These are phyloP conservation scores for Starmerella etchellsii DNA, from an alignment of 805 yeast genomes.

Conservation along the genomic window DNA sequence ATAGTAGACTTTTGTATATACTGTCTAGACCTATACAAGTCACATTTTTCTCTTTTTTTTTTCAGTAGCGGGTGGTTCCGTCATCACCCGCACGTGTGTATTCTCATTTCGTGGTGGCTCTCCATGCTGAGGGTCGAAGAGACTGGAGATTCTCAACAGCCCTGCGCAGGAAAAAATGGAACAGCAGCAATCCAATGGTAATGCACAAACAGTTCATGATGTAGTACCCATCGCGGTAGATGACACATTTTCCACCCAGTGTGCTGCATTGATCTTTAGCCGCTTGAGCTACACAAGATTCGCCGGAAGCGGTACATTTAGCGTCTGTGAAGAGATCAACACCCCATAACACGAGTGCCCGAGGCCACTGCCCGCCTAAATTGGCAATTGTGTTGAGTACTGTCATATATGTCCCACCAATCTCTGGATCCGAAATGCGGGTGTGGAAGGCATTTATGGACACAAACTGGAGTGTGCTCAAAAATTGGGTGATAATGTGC, in stretches of 20 bases:
- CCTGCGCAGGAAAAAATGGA: constrained; percentile 49
- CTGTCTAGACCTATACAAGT: neutral
- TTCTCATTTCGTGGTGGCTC: too few species aligned
- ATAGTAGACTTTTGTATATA: constrained; percentile 1
- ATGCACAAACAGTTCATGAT: constrained; percentile 65
- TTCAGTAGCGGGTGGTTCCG: neutral
- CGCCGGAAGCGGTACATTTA: constrained; percentile 33
- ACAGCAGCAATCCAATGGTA: constrained; percentile 47
- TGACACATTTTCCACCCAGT: constrained; percentile 43
- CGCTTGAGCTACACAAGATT: constrained; percentile 29
- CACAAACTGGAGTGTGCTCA: constrained; percentile 92
- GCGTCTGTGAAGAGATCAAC: constrained; percentile 69
- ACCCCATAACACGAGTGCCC: constrained; percentile 60
- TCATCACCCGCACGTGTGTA: too few species aligned
- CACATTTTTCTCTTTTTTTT: neutral
- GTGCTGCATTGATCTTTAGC: constrained; percentile 39
- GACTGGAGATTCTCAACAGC: constrained; percentile 55
- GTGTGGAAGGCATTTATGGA: constrained; percentile 92
- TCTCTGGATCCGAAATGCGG: constrained; percentile 82
- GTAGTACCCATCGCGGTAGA: constrained; percentile 70
- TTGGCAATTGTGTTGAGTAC: constrained; percentile 82
- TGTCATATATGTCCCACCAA: constrained; percentile 98
- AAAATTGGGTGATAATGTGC: constrained; percentile 76
- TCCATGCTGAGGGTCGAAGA: constrained; percentile 67
- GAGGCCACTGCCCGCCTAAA: constrained; percentile 97